A percentile compares a stretch with the other conserved stretches of the same genome.
These are phyloP conservation scores for Daldinia loculata DNA, from an alignment of 495 filamentous ascomycete species.

Conservation along the genomic window DNA sequence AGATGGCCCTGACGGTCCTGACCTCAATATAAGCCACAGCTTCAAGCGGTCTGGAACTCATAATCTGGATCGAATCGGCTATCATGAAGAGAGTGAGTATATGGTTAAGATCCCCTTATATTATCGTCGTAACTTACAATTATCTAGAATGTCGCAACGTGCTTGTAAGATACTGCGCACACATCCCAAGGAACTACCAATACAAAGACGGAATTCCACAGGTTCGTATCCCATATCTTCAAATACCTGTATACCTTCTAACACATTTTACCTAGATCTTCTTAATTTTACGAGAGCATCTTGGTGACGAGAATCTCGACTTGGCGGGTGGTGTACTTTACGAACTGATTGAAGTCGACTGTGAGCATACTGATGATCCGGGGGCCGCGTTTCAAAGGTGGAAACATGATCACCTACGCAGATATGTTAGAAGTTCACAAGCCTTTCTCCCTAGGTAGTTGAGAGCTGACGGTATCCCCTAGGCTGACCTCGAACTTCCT, in stretches of 20 bases:
- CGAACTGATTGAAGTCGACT: conserved; percentile 48
- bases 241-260: neutral
- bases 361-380: conserved; percentile 47
- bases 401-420: conserved; percentile 47
- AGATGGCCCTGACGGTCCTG: neutral
- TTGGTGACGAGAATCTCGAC: conserved; percentile 48
- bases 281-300: conserved; percentile 45
- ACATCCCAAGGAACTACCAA: conserved; percentile 48
- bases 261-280: conserved; percentile 39
- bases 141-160: conserved; percentile 47
- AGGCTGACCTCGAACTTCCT: conserved; percentile 47
- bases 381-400: conserved; percentile 48
- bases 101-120: neutral
- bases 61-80: conserved; percentile 39
- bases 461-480: conserved; percentile 16
- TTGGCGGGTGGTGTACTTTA: conserved; percentile 48
- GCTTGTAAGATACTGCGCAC: conserved; percentile 47
- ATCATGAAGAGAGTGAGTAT: conserved; percentile 45
- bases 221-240: conserved; percentile 19
- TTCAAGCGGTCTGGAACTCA: conserved; percentile 40
- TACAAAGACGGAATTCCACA: conserved; percentile 48
- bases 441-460: neutral
- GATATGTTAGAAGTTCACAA: conserved; percentile 40
- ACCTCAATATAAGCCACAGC: conserved; percentile 1
- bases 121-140: conserved; percentile 6